Conservation (phyloP, 2,329 filamentous ascomycete species). For the Corinectria fuckeliana region DNA sequence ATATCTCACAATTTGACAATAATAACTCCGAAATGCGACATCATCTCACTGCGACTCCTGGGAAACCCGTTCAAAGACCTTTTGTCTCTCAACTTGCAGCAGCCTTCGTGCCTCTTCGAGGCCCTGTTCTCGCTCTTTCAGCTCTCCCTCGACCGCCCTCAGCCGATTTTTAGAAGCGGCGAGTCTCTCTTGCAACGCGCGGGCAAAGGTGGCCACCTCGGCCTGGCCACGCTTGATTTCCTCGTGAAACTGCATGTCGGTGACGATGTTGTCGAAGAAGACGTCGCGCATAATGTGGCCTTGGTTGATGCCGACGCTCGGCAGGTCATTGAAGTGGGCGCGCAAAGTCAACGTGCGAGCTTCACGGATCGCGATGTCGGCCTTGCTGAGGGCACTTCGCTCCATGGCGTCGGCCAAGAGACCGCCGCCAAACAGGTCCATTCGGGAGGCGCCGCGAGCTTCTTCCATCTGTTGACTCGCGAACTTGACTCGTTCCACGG, state of each 20-base stretch:
- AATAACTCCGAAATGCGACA: too few species aligned
- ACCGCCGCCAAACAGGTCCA: conserved; percentile 46
- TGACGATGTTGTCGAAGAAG: not conserved
- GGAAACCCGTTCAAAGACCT: not conserved
- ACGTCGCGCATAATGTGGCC: conserved; percentile 53
- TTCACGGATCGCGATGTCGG: conserved; percentile 51
- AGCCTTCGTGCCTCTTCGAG: conserved; percentile 43
- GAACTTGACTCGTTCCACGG: conserved; percentile 42
- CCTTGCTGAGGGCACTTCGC: conserved; percentile 55
- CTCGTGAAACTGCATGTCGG: conserved; percentile 53
- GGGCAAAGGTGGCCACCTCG: conserved; percentile 43
- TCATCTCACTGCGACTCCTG: not conserved
- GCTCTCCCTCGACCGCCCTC: conserved; percentile 37
- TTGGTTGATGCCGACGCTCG: conserved; percentile 50
- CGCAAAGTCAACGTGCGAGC: conserved; percentile 49
- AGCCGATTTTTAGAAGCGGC: conserved; percentile 40
- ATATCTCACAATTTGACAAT: too few species aligned
- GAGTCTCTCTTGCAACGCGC: conserved; percentile 40
- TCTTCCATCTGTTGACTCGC: conserved; percentile 46
- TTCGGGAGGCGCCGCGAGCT: conserved; percentile 5
- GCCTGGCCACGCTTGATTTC: conserved; percentile 53
- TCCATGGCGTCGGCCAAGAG: conserved; percentile 46
- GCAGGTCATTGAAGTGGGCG: conserved; percentile 47
- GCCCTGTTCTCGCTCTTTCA: conserved; percentile 37
- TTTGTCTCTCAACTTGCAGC: conserved; percentile 43